phyloP scores from a whole-genome alignment of 2,329 filamentous ascomycete species.

The Clonostachys solani region DNA sequence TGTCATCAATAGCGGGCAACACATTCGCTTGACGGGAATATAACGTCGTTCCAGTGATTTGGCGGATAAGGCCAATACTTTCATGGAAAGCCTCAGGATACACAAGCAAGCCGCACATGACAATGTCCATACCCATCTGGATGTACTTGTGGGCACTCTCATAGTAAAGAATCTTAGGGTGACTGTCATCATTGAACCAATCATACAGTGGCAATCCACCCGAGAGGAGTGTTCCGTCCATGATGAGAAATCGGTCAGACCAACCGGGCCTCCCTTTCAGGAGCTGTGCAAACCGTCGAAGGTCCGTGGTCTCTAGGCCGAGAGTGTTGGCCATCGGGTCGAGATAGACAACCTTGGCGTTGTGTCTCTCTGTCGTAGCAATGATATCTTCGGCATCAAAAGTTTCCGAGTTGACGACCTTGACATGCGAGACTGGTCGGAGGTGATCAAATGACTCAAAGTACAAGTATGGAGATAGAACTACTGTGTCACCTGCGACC shows the following conservation, averaged over 20 bases:
- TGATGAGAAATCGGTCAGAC: slow-evolving; percentile 2
- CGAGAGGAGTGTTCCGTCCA: slow-evolving; percentile 2
- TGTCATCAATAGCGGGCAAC: slow-evolving; percentile 1
- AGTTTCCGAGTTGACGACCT: slow-evolving; percentile 3
- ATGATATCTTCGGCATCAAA: slow-evolving; percentile 3
- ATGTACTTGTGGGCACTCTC: slow-evolving; percentile 5
- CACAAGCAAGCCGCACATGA: slow-evolving; percentile 4
- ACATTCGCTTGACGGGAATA: slow-evolving; percentile 5
- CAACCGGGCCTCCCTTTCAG: background rate
- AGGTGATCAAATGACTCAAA: slow-evolving; percentile 4
- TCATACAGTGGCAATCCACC: slow-evolving; percentile 2
- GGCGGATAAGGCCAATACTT: slow-evolving; percentile 1
- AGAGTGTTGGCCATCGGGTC: slow-evolving; percentile 5
- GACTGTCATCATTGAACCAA: slow-evolving; percentile 1
- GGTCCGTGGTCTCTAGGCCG: slow-evolving; percentile 4
- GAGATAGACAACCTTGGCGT: slow-evolving; percentile 4
- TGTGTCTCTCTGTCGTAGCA: slow-evolving; percentile 2
- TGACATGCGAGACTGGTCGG: slow-evolving; percentile 1
- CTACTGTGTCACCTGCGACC: slow-evolving; percentile 2
- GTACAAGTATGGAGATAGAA: slow-evolving; percentile 4
- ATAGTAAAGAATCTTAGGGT: slow-evolving; percentile 4
- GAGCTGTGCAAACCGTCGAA: slow-evolving; percentile 2
- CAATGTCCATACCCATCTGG: slow-evolving; percentile 5
- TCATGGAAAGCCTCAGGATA: slow-evolving; percentile 3
- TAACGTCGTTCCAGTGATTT: slow-evolving; percentile 3